Percentiles rank a stretch among this genome's conserved stretches.
Conservation (phyloP, 768 basidiomycete species). For the Rhizopogon salebrosus region DNA sequence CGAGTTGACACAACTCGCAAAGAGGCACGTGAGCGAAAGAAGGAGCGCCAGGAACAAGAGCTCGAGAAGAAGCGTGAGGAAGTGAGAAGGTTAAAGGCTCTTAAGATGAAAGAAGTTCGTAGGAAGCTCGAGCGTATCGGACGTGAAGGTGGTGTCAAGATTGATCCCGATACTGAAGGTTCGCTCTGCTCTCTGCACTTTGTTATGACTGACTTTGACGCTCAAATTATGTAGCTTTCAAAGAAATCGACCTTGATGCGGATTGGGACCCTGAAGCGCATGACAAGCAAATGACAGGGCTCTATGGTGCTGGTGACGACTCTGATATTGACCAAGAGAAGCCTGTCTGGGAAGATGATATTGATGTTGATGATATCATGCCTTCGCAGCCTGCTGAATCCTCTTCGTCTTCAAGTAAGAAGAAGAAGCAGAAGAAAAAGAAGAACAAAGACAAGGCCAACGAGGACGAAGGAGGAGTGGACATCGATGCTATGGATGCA, state of each 20-base stretch:
- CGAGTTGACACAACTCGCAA: slow-evolving; percentile 77
- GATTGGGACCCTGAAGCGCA: slow-evolving; percentile 90
- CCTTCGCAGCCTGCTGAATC: slow-evolving; percentile 30
- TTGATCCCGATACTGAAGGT: slow-evolving; percentile 22
- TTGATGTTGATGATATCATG: slow-evolving; percentile 69
- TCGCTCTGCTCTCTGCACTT: background rate
- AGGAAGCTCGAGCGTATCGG: slow-evolving; percentile 70
- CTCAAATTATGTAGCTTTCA: slow-evolving; percentile 39
- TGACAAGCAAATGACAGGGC: slow-evolving; percentile 72
- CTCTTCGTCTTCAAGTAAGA: slow-evolving; percentile 33
- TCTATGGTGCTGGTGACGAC: slow-evolving; percentile 58
- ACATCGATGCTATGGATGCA: slow-evolving; percentile 47
- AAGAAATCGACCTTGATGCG: slow-evolving; percentile 78
- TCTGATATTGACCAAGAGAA: slow-evolving; percentile 48
- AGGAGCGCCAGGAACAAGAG: slow-evolving; percentile 60
- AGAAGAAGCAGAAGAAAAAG: slow-evolving; percentile 33
- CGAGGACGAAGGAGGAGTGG: slow-evolving; percentile 44
- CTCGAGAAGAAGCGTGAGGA: slow-evolving; percentile 53
- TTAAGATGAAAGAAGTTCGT: slow-evolving; percentile 83
- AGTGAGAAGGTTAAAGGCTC: slow-evolving; percentile 69
- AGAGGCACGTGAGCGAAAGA: slow-evolving; percentile 74
- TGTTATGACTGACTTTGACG: background rate
- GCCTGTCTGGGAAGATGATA: slow-evolving; percentile 89
- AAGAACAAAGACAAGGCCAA: slow-evolving; percentile 36
- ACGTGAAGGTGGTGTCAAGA: slow-evolving; percentile 56